phyloP scores from a whole-genome alignment of 352 stramenopile species.

The Pythium utonaiense region DNA sequence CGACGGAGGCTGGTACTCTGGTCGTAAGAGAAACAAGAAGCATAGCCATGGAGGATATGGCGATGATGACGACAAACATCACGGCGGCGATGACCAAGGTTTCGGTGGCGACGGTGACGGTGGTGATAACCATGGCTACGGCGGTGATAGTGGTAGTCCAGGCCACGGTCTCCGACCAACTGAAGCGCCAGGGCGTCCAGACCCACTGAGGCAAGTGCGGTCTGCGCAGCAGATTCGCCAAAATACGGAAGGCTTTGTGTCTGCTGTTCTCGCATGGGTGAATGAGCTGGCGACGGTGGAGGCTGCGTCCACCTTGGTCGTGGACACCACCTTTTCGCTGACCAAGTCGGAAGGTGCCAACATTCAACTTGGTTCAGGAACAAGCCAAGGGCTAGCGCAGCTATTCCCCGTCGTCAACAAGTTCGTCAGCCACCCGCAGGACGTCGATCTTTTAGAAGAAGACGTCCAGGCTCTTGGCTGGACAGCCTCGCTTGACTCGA shows the following conservation, averaged over 20 bases:
- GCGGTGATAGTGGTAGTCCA: too few species aligned
- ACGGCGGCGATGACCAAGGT: neutral
- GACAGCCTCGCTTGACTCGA: slow-evolving; percentile 15
- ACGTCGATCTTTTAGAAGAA: slow-evolving; percentile 21
- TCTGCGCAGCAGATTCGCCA: slow-evolving; percentile 4
- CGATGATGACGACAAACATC: neutral
- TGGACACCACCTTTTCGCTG: slow-evolving; percentile 17
- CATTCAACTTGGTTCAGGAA: neutral
- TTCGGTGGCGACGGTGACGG: neutral
- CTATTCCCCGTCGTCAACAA: slow-evolving; percentile 21
- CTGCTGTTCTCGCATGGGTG: slow-evolving; percentile 6
- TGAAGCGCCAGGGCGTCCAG: neutral
- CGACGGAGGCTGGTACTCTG: neutral
- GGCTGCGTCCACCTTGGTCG: slow-evolving; percentile 1
- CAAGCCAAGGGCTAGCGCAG: neutral
- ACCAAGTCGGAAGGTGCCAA: slow-evolving; percentile 10
- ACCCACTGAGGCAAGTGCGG: neutral
- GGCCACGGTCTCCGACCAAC: too few species aligned
- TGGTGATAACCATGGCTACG: neutral
- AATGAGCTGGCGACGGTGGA: slow-evolving; percentile 6
- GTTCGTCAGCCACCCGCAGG: slow-evolving; percentile 22
- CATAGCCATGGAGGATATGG: neutral
- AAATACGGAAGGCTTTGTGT: slow-evolving; percentile 10
- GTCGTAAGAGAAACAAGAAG: neutral
- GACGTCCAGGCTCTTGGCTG: slow-evolving; percentile 21